Conservation (phyloP, 345 rosid genomes). For the Hibiscus syriacus region DNA sequence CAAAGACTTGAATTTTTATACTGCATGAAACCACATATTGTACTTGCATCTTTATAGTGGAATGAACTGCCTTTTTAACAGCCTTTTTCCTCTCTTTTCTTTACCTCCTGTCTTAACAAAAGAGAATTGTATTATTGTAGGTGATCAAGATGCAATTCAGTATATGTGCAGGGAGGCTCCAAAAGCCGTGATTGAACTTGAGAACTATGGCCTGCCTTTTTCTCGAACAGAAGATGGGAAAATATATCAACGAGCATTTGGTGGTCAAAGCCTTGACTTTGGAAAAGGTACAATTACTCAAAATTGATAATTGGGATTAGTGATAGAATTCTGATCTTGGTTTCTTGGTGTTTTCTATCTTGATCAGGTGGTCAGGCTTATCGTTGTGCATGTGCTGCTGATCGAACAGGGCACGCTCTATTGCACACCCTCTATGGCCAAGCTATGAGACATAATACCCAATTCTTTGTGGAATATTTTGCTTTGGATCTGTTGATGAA, state of each 20-base stretch:
- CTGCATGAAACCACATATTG: neutral
- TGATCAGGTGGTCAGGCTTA: constrained; percentile 94
- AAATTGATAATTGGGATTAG: neutral
- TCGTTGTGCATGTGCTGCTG: constrained; percentile 99
- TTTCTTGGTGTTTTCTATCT: constrained; percentile 18
- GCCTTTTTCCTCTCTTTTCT: neutral
- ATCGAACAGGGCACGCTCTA: constrained; percentile 95
- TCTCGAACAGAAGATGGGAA: constrained; percentile 98
- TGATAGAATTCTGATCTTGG: neutral
- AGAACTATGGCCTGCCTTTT: constrained; percentile 91
- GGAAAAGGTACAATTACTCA: constrained; percentile 62
- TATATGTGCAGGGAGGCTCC: constrained; percentile 99
- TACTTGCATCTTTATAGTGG: neutral
- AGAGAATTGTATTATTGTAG: constrained; percentile 24
- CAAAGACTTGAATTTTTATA: neutral
- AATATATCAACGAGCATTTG: constrained; percentile 98
- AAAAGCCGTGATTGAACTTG: constrained; percentile 96
- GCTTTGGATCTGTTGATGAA: constrained; percentile 87
- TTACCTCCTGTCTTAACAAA: neutral
- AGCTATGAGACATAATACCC: constrained; percentile 99
- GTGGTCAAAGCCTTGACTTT: constrained; percentile 96
- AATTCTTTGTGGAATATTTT: constrained; percentile 95
- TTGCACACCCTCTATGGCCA: constrained; percentile 98
- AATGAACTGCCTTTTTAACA: neutral
- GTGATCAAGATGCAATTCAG: constrained; percentile 98